Evolutionary conservation across 495 filamentous ascomycete species (phyloP).

Genomic region (Penicillium flavigenum): DNA sequence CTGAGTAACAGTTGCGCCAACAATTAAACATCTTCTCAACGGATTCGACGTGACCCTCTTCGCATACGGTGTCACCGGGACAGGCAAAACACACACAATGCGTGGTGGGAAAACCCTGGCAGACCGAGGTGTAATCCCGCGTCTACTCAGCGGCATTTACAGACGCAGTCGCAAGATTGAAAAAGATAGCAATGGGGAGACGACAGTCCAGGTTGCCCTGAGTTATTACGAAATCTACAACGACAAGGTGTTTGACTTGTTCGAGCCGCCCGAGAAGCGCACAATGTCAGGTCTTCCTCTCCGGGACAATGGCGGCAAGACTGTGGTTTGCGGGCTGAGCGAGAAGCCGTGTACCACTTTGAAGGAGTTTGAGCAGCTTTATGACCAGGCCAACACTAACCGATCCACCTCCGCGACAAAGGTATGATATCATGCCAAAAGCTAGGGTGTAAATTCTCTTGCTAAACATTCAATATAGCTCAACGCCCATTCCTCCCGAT

Average conservation of each 20-base stretch:
- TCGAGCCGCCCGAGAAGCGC: conserved; percentile 87
- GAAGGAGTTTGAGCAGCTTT: conserved; percentile 89
- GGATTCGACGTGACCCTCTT: conserved; percentile 94
- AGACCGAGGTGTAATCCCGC: conserved; percentile 88
- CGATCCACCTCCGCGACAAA: conserved; percentile 91
- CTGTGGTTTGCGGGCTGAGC: conserved; percentile 85
- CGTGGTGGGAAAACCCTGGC: conserved; percentile 85
- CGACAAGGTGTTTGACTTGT: conserved; percentile 90
- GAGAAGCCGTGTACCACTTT: conserved; percentile 81
- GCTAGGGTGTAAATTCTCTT: background rate
- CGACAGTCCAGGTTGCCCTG: conserved; percentile 71
- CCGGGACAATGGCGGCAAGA: conserved; percentile 85
- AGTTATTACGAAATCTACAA: conserved; percentile 99
- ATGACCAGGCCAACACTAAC: conserved; percentile 93
- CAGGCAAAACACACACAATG: conserved; percentile 98
- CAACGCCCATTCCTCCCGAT: conserved; percentile 91
- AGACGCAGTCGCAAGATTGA: conserved; percentile 80
- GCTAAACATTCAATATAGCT: conserved; percentile 45
- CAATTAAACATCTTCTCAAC: conserved; percentile 88
- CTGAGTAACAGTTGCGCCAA: conserved; percentile 58
- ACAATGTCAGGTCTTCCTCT: conserved; percentile 81
- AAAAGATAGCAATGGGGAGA: conserved; percentile 76
- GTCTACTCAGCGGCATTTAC: conserved; percentile 84
- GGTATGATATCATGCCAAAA: conserved; percentile 32
- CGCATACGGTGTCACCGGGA: conserved; percentile 93